These are phyloP conservation scores for Salinomyces thailandicus DNA, from an alignment of 2,329 filamentous ascomycete species.

Conservation along the genomic window DNA sequence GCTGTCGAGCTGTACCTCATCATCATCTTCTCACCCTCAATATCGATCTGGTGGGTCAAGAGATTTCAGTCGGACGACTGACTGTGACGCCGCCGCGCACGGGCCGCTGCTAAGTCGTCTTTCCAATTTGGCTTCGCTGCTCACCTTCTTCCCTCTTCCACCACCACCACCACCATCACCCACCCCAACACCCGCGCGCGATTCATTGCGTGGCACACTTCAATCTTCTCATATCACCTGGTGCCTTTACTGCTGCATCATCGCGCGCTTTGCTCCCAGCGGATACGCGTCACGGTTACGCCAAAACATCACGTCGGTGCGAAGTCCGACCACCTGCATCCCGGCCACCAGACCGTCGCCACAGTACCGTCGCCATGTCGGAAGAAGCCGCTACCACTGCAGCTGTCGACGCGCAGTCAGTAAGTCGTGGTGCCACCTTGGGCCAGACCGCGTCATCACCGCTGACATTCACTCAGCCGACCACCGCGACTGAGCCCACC, in stretches of 20 bases:
- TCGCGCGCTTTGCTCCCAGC: too few species aligned
- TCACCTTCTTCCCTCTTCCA: slow-evolving; percentile 9
- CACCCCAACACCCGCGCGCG: not conserved
- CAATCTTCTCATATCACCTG: too few species aligned
- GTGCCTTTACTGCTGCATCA: too few species aligned
- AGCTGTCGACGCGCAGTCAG: slow-evolving; percentile 19
- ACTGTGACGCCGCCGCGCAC: not conserved
- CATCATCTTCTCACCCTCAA: slow-evolving; percentile 8
- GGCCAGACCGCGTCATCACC: slow-evolving; percentile 8
- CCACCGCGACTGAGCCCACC: slow-evolving; percentile 6
- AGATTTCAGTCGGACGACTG: slow-evolving; percentile 1
- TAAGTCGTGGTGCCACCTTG: slow-evolving; percentile 13
- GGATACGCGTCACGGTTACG: not conserved
- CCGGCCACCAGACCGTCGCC: not conserved
- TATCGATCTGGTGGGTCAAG: not conserved
- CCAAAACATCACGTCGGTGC: not conserved
- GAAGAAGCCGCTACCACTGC: slow-evolving; percentile 20
- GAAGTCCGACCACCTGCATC: not conserved
- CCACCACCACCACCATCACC: slow-evolving; percentile 14
- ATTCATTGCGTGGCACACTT: slow-evolving; percentile 1
- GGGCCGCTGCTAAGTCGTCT: not conserved
- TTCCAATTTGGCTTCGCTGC: slow-evolving; percentile 1
- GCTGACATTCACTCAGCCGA: slow-evolving; percentile 17
- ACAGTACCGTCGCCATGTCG: slow-evolving; percentile 17
- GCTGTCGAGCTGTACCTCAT: slow-evolving; percentile 16